Evolutionary conservation across 164 flowering plant species (phyloP), one percentile per base, ranked within the genome.

Genomic region (Houttuynia cordata): DNA sequence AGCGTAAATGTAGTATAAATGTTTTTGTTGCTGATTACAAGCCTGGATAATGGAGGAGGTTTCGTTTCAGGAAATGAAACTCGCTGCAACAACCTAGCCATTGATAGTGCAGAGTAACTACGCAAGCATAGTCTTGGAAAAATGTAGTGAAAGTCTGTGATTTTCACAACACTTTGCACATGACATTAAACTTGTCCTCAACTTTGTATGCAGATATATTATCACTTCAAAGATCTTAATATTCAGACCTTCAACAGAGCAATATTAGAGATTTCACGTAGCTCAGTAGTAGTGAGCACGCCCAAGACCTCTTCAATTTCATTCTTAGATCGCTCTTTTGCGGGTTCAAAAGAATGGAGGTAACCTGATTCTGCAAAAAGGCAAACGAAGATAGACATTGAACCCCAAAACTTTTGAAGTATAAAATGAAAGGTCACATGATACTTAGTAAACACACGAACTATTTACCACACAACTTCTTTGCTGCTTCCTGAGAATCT

Each of bases 231-330:
- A 12, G 14, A 19, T 4, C 53, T 22, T n/a, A 59, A 58, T 1
- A 66, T 37, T 58, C 71, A 64, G 64, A 86, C 96, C 94, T 82
- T 81, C 59, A 75, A 71, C 51, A 70, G 64, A 49, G 51, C 54
- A 62, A 62, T 39, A 56, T 57, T 60, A 23, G 66, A 56, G 53
- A 91, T 73, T 61, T 82, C 86, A 57, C 83, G 82, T 49, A 89
- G 79, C 71, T 87, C 96, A 67, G 80, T 58, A 45, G 83, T 78
- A 59, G 73, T 73, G 34, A 93, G 92, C 60, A 83, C 24, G 66
- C 77, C 69, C 67, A 90, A 62, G 54, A 84, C 73, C 60, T 70
- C 79, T 71, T 73, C 65, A 51, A 86, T 58, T 59, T 75, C 78
- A 64, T 65, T 70, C 13, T 59, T 39, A 57, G 70, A 60, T 14